These are phyloP conservation scores for Pelargonium citronellum DNA, from an alignment of 441 rosid genomes.

Conservation along the genomic window DNA sequence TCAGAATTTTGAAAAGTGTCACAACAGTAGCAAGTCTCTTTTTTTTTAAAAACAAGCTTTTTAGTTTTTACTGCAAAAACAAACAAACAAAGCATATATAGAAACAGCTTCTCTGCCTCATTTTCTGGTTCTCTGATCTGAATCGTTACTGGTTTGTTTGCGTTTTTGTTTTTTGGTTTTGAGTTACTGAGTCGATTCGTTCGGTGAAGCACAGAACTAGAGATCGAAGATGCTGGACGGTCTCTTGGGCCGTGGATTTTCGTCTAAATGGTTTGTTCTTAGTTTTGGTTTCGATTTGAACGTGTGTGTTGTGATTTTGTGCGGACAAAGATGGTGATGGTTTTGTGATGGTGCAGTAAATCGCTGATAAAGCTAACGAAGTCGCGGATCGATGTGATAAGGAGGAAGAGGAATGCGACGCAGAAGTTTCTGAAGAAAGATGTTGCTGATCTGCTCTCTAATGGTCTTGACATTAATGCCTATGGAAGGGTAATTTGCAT, in stretches of 20 bases:
- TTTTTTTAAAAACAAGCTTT: too few species aligned
- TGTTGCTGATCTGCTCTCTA: constrained; percentile 74
- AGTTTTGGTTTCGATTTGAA: background rate
- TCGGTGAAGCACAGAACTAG: background rate
- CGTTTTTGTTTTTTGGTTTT: constrained; percentile 9
- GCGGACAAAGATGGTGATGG: background rate
- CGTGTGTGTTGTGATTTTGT: background rate
- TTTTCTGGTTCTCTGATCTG: too few species aligned
- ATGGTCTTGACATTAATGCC: constrained; percentile 78
- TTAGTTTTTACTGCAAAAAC: too few species aligned
- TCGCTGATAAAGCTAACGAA: constrained; percentile 65
- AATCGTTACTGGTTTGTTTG: background rate
- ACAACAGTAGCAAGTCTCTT: too few species aligned
- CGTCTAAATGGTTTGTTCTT: constrained; percentile 52
- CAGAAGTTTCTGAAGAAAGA: constrained; percentile 77
- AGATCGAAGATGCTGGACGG: constrained; percentile 59
- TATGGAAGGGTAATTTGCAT: constrained; percentile 49
- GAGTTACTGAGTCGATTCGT: constrained; percentile 6
- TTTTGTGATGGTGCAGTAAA: constrained; percentile 41
- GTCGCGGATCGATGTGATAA: constrained; percentile 77
- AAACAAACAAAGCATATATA: too few species aligned
- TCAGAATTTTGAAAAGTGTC: too few species aligned
- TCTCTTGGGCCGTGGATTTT: constrained; percentile 65
- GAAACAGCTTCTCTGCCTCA: too few species aligned
- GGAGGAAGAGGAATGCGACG: constrained; percentile 78